Conservation (phyloP, 1,284 basidiomycete genomes). For the Lignosus rhinocerotis region DNA sequence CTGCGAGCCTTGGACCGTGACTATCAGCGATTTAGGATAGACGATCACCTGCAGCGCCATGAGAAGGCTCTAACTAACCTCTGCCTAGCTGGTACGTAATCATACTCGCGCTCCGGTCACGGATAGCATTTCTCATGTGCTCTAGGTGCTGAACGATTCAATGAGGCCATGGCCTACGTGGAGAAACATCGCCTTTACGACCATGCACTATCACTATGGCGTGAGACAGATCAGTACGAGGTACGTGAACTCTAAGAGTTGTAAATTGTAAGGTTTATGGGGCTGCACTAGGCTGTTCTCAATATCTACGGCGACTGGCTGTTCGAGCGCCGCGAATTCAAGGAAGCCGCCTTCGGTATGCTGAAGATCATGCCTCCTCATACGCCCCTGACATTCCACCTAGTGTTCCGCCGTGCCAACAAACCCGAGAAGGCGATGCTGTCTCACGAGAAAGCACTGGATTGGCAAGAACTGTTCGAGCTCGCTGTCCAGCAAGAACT, state of each 20-base stretch:
- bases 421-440: constrained; percentile 75
- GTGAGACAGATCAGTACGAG: constrained; percentile 58
- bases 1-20: constrained; percentile 78
- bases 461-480: constrained; percentile 92
- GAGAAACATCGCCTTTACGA: constrained; percentile 80
- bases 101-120: not conserved
- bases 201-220: constrained; percentile 75
- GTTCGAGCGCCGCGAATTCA: constrained; percentile 81
- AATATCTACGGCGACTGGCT: constrained; percentile 88
- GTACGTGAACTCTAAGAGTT: constrained; percentile 40
- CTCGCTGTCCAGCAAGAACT: constrained; percentile 56
- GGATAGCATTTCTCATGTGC: not conserved
- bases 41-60: constrained; percentile 86
- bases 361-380: constrained; percentile 23
- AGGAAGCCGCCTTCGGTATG: constrained; percentile 79
- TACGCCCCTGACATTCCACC: not conserved
- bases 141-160: constrained; percentile 64
- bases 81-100: constrained; percentile 61
- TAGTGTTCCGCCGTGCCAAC: constrained; percentile 75
- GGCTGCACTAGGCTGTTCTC: constrained; percentile 46
- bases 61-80: constrained; percentile 80
- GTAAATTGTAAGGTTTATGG: not conserved
- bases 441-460: constrained; percentile 81
- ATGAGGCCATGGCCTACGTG: constrained; percentile 80
- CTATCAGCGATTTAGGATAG: constrained; percentile 91